A percentile compares a stretch with the other conserved stretches of the same genome.
Evolutionary conservation across 148 eudicot species (phyloP).

Genomic region (Beta vulgaris): DNA sequence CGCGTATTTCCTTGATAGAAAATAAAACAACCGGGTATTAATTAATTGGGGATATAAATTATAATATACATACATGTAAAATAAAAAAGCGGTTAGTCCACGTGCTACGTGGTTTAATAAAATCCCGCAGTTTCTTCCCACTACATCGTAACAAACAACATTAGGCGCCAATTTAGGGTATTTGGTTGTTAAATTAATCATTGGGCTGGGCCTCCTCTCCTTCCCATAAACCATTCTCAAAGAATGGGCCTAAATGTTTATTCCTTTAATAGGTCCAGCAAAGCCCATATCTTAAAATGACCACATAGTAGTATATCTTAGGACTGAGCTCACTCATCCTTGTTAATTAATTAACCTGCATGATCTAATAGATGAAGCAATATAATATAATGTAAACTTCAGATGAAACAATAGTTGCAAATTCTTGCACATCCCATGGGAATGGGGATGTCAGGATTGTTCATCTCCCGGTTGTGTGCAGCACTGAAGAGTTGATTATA

Average conservation of each 20-base stretch:
- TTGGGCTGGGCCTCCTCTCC: background rate
- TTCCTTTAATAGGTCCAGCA: background rate
- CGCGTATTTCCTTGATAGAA: too few species aligned
- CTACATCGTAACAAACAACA: background rate
- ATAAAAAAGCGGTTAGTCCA: background rate
- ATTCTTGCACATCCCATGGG: background rate
- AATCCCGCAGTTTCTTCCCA: background rate
- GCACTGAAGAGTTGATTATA: slow-evolving; percentile 33
- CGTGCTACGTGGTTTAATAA: too few species aligned
- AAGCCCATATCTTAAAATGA: background rate
- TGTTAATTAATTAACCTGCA: background rate
- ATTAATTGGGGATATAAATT: too few species aligned
- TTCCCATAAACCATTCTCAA: background rate
- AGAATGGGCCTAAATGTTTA: background rate
- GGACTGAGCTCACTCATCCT: background rate
- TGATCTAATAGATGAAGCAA: background rate
- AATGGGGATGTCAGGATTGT: slow-evolving; percentile 2
- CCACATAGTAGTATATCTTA: background rate
- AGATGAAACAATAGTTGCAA: background rate
- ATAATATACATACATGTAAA: too few species aligned
- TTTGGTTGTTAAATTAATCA: background rate
- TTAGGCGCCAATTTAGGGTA: slow-evolving; percentile 15
- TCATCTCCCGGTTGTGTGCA: slow-evolving; percentile 36
- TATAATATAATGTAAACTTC: background rate
- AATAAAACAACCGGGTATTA: too few species aligned